These are phyloP conservation scores for Nyctanthes arbortristis DNA, from an alignment of 257 asterid genomes.

Conservation along the genomic window DNA sequence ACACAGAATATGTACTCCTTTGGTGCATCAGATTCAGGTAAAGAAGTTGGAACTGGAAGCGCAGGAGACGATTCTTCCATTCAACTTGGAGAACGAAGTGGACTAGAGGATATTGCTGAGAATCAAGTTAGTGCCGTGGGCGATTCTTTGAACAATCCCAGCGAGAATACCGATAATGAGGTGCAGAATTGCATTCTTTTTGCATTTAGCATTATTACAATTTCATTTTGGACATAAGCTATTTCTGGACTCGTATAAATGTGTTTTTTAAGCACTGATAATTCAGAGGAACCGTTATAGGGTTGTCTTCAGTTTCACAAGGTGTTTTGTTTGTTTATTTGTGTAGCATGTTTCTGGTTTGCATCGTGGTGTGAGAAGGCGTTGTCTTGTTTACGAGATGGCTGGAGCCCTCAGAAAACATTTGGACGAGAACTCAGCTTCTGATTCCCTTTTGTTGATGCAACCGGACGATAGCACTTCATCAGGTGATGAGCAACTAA, in stretches of 20 bases:
- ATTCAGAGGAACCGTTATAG: not conserved
- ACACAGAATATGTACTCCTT: slow-evolving; percentile 37
- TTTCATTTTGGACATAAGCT: not conserved
- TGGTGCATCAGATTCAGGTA: slow-evolving; percentile 29
- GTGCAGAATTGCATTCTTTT: slow-evolving; percentile 32
- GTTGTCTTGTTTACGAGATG: slow-evolving; percentile 76
- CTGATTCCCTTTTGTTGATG: slow-evolving; percentile 41
- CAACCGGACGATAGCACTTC: slow-evolving; percentile 37
- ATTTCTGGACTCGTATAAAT: not conserved
- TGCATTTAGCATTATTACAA: not conserved
- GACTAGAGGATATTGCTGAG: slow-evolving; percentile 39
- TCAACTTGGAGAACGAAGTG: slow-evolving; percentile 58
- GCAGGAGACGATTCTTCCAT: slow-evolving; percentile 36
- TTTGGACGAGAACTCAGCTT: slow-evolving; percentile 41
- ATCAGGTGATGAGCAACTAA: slow-evolving; percentile 33
- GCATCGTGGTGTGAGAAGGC: slow-evolving; percentile 82
- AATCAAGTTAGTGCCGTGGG: slow-evolving; percentile 23
- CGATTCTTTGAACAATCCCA: slow-evolving; percentile 37
- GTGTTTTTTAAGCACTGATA: not conserved
- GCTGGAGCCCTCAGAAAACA: slow-evolving; percentile 53
- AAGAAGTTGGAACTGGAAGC: slow-evolving; percentile 38
- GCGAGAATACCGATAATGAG: slow-evolving; percentile 56
- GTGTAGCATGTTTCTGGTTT: slow-evolving; percentile 56
- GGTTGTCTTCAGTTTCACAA: not conserved
- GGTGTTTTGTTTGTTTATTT: slow-evolving; percentile 6